These are phyloP conservation scores for Naganishia randhawae DNA, from an alignment of 768 basidiomycete genomes.

Conservation along the genomic window DNA sequence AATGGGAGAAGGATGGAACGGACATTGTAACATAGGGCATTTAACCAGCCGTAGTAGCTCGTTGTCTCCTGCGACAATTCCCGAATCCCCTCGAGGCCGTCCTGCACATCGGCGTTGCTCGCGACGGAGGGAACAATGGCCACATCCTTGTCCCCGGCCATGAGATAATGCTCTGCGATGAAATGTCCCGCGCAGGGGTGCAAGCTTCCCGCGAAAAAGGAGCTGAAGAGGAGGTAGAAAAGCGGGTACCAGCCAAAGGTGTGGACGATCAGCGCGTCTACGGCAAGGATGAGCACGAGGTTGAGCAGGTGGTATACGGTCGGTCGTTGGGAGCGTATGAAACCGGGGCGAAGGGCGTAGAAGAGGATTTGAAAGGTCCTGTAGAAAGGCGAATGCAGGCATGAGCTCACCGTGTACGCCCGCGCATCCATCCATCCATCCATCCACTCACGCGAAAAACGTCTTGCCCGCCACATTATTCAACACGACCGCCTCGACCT, in stretches of 20 bases:
- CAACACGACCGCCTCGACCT: slow-evolving; percentile 73
- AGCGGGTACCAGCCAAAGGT: slow-evolving; percentile 55
- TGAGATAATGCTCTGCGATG: slow-evolving; percentile 90
- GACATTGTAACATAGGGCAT: slow-evolving; percentile 79
- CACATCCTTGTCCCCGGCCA: slow-evolving; percentile 34
- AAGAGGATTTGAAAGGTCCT: slow-evolving; percentile 98
- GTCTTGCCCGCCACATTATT: slow-evolving; percentile 97
- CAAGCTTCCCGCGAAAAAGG: slow-evolving; percentile 92
- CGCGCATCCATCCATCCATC: not conserved
- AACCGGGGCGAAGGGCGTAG: slow-evolving; percentile 91
- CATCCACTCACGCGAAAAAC: slow-evolving; percentile 76
- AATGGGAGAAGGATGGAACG: slow-evolving; percentile 47
- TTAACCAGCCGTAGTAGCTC: slow-evolving; percentile 90
- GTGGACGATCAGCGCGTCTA: slow-evolving; percentile 63
- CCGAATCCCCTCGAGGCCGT: slow-evolving; percentile 28
- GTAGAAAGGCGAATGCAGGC: slow-evolving; percentile 15
- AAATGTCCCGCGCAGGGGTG: slow-evolving; percentile 97
- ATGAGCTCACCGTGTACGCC: not conserved
- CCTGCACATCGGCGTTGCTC: slow-evolving; percentile 33
- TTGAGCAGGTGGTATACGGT: slow-evolving; percentile 85
- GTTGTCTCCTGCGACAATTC: slow-evolving; percentile 91
- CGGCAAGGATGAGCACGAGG: slow-evolving; percentile 63
- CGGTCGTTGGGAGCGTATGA: slow-evolving; percentile 75
- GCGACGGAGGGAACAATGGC: slow-evolving; percentile 23
- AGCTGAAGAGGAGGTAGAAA: slow-evolving; percentile 77